Evolutionary conservation across 306 rosid species (phyloP).

Genomic region (Vigna mungo): DNA sequence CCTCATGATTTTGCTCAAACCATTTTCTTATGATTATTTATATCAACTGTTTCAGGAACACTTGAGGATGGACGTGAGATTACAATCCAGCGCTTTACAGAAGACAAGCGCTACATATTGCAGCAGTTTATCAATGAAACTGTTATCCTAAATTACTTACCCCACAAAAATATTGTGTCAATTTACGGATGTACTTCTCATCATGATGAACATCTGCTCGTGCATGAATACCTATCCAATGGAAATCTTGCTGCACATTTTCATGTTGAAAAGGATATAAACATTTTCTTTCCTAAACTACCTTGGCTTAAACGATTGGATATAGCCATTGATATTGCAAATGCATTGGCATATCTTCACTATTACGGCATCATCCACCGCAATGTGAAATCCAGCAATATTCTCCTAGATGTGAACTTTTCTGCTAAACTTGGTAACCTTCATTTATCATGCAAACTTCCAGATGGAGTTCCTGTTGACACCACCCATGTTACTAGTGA

Average conservation of each 20-base stretch:
- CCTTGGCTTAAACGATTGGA: constrained; percentile 34
- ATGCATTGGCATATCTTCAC: constrained; percentile 40
- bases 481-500: not conserved
- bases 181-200: constrained; percentile 15
- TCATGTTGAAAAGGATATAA: not conserved
- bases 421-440: constrained; percentile 34
- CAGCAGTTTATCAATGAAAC: constrained; percentile 24
- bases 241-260: constrained; percentile 39
- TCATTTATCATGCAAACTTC: constrained; percentile 26
- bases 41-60: constrained; percentile 33
- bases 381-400: constrained; percentile 30
- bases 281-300: not conserved
- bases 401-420: constrained; percentile 32
- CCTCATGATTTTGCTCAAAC: not conserved
- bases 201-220: constrained; percentile 19
- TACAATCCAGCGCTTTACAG: constrained; percentile 8
- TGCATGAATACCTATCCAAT: constrained; percentile 34
- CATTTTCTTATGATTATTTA: not conserved
- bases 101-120: not conserved
- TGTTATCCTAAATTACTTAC: constrained; percentile 8
- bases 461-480: not conserved
- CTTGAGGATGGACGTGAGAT: constrained; percentile 34
- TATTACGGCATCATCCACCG: constrained; percentile 35
- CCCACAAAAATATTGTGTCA: constrained; percentile 41
- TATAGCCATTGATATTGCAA: constrained; percentile 45